Percentiles rank a stretch among this genome's conserved stretches.
These are phyloP conservation scores for Misopates orontium DNA, from an alignment of 257 asterid genomes.

Conservation along the genomic window DNA sequence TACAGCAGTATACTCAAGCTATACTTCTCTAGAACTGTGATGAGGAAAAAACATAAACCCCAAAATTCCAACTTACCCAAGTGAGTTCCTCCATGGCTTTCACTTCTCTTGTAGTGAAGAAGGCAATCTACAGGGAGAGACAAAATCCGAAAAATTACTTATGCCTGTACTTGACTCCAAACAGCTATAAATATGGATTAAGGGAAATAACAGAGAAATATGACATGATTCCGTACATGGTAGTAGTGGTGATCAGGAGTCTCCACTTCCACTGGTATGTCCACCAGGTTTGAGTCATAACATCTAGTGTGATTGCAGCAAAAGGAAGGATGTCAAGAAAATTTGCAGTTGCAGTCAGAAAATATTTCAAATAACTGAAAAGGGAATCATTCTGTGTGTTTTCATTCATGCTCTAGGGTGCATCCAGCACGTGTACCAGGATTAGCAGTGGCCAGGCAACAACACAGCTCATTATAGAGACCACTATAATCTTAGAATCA, in stretches of 20 bases:
- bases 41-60: background rate
- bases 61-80: slow-evolving; percentile 60
- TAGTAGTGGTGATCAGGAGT: slow-evolving; percentile 28
- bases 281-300: slow-evolving; percentile 53
- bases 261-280: slow-evolving; percentile 31
- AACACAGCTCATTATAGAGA: background rate
- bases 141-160: slow-evolving; percentile 14
- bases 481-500: background rate
- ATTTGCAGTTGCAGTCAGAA: slow-evolving; percentile 23
- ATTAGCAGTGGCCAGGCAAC: background rate
- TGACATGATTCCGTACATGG: slow-evolving; percentile 23
- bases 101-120: slow-evolving; percentile 77
- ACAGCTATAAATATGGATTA: slow-evolving; percentile 18
- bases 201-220: slow-evolving; percentile 15
- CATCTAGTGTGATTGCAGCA: slow-evolving; percentile 55
- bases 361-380: slow-evolving; percentile 13
- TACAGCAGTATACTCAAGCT: background rate
- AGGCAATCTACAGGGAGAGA: slow-evolving; percentile 65
- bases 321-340: slow-evolving; percentile 26
- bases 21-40: background rate
- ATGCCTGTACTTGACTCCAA: slow-evolving; percentile 22
- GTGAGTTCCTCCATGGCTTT: slow-evolving; percentile 94
- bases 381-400: background rate
- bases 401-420: background rate
- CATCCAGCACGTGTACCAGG: background rate